These are phyloP conservation scores for Luffa aegyptiaca DNA, from an alignment of 306 rosid genomes.

Conservation along the genomic window DNA sequence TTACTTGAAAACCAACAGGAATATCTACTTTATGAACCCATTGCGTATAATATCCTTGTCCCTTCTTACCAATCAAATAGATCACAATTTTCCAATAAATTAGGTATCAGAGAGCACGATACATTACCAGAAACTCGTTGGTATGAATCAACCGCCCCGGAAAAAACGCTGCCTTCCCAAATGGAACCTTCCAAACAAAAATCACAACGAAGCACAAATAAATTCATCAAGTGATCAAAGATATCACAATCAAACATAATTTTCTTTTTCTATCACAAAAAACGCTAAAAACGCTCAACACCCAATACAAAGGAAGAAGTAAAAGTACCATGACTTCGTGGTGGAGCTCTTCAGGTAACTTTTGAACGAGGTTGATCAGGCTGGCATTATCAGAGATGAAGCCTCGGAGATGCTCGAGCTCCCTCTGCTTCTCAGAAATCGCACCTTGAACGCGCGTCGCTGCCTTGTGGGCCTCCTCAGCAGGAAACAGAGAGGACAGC, in stretches of 20 bases:
- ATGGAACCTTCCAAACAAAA: constrained; percentile 50
- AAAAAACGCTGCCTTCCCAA: constrained; percentile 90
- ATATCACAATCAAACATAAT: not conserved
- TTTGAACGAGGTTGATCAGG: constrained; percentile 60
- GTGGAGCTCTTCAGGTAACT: constrained; percentile 69
- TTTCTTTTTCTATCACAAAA: not conserved
- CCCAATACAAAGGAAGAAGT: not conserved
- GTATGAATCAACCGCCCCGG: constrained; percentile 90
- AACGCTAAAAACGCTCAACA: not conserved
- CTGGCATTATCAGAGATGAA: constrained; percentile 54
- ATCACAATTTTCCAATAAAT: not conserved
- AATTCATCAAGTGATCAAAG: not conserved
- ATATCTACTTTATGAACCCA: not conserved
- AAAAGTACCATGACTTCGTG: constrained; percentile 62
- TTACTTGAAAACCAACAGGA: not conserved
- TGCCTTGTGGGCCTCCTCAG: constrained; percentile 56
- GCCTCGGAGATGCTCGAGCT: constrained; percentile 39
- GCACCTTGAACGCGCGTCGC: constrained; percentile 41
- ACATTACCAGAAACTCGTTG: constrained; percentile 66
- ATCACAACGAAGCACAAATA: not conserved
- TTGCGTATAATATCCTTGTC: not conserved
- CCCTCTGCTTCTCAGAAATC: constrained; percentile 30
- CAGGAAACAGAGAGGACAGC: constrained; percentile 42
- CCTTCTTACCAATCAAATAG: not conserved
- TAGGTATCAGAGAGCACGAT: not conserved